These are phyloP conservation scores for Fusarium concolor DNA, from an alignment of 2,329 filamentous ascomycete genomes.

Conservation along the genomic window DNA sequence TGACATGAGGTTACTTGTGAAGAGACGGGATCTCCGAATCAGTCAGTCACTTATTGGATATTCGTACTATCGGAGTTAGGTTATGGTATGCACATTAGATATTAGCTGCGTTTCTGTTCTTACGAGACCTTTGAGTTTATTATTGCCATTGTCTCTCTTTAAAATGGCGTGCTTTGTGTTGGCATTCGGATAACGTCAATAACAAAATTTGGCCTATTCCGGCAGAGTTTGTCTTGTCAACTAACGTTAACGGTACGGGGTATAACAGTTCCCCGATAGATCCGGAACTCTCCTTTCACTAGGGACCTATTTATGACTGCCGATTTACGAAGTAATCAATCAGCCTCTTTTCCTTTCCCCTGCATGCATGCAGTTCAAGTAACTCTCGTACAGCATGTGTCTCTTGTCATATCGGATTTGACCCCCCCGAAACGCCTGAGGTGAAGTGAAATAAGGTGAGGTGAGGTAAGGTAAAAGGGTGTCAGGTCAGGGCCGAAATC, in stretches of 20 bases:
- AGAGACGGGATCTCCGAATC: no score
- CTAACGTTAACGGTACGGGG: slow-evolving; percentile 13
- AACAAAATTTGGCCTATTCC: slow-evolving; percentile 21
- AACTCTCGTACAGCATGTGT: not conserved
- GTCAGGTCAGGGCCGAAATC: slow-evolving; percentile 28
- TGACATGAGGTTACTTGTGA: slow-evolving; percentile 5
- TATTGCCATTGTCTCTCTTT: not conserved
- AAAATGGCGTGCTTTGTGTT: slow-evolving; percentile 5
- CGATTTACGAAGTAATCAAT: not conserved
- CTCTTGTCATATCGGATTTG: not conserved
- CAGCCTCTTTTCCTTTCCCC: not conserved
- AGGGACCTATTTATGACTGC: not conserved
- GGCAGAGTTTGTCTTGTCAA: not conserved
- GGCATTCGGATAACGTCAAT: slow-evolving; percentile 14
- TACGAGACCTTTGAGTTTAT: not conserved
- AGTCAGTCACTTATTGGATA: no score
- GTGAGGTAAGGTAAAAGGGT: slow-evolving; percentile 10
- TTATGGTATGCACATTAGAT: not conserved
- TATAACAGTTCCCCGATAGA: slow-evolving; percentile 29
- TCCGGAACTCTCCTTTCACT: slow-evolving; percentile 15
- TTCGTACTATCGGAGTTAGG: no score
- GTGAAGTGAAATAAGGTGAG: not conserved
- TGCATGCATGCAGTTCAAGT: not conserved
- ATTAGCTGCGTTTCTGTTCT: not conserved
- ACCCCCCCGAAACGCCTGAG: not conserved